These are phyloP conservation scores for Pseudogymnoascus sp. DNA, from an alignment of 2,329 filamentous ascomycete genomes.

Conservation along the genomic window DNA sequence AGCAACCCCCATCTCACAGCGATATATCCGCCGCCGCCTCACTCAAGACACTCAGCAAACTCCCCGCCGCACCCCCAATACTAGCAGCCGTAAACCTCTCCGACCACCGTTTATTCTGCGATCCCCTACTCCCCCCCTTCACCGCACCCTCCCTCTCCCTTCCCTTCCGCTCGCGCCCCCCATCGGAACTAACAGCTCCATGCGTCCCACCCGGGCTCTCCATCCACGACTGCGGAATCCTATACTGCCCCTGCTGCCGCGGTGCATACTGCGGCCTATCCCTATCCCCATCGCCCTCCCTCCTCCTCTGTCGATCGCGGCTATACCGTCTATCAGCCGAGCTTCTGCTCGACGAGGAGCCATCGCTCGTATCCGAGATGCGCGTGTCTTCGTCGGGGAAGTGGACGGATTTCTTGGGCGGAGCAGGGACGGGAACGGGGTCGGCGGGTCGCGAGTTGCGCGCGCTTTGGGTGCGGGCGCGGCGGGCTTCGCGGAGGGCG, in stretches of 20 bases:
- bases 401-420: not conserved
- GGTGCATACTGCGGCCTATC: slow-evolving; percentile 26
- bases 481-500: slow-evolving; percentile 31
- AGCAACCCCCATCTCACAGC: not conserved
- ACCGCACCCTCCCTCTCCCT: slow-evolving; percentile 12
- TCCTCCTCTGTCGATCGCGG: not conserved
- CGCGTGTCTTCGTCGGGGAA: not conserved
- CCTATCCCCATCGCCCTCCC: slow-evolving; percentile 32
- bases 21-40: slow-evolving; percentile 41
- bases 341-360: not conserved
- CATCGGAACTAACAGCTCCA: not conserved
- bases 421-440: not conserved
- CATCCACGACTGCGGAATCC: not conserved
- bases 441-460: not conserved
- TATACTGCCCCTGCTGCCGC: slow-evolving; percentile 2
- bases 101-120: slow-evolving; percentile 32
- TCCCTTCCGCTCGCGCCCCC: not conserved
- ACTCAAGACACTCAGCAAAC: slow-evolving; percentile 49
- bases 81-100: slow-evolving; percentile 51
- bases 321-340: not conserved
- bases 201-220: not conserved
- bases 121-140: slow-evolving; percentile 34
- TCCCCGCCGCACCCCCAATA: slow-evolving; percentile 54
- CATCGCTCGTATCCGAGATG: slow-evolving; percentile 1
- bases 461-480: slow-evolving; percentile 2